A percentile compares a stretch with the other conserved stretches of the same genome.
phyloP scores from a whole-genome alignment of 208 protist genomes.

The Eutreptiella sp. region DNA sequence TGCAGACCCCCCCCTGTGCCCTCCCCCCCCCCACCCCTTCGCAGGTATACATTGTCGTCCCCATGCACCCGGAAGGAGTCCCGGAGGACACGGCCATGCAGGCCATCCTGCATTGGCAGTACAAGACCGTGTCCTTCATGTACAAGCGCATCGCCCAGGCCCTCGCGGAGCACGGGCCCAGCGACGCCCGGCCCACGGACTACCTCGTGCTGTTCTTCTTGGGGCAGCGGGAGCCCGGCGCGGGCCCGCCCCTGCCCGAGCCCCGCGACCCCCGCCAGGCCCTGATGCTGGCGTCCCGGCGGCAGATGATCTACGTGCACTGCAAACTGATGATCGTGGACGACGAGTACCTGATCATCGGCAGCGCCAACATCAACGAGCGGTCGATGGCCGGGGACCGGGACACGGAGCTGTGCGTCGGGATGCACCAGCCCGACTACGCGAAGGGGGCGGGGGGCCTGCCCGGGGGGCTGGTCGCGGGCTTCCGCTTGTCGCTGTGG shows the following conservation, averaged over 20 bases:
- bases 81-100: slow-evolving; percentile 31
- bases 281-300: background rate
- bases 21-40: too few species aligned
- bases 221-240: slow-evolving; percentile 20
- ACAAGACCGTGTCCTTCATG: slow-evolving; percentile 38
- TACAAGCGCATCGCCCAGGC: slow-evolving; percentile 31
- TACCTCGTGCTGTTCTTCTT: slow-evolving; percentile 45
- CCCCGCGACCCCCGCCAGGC: background rate
- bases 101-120: slow-evolving; percentile 45
- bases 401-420: slow-evolving; percentile 43
- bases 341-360: slow-evolving; percentile 49
- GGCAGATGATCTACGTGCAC: slow-evolving; percentile 51
- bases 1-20: too few species aligned
- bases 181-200: slow-evolving; percentile 29
- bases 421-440: slow-evolving; percentile 3
- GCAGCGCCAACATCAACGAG: slow-evolving; percentile 60
- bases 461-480: background rate
- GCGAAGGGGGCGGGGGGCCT: background rate
- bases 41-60: slow-evolving; percentile 36
- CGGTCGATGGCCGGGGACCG: slow-evolving; percentile 43
- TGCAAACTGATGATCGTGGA: slow-evolving; percentile 59
- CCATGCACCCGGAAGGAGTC: slow-evolving; percentile 38
- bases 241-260: background rate
- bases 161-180: slow-evolving; percentile 12
- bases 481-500: slow-evolving; percentile 9